These are phyloP conservation scores for Auriscalpium orientale DNA, from an alignment of 768 basidiomycete genomes.

Conservation along the genomic window DNA sequence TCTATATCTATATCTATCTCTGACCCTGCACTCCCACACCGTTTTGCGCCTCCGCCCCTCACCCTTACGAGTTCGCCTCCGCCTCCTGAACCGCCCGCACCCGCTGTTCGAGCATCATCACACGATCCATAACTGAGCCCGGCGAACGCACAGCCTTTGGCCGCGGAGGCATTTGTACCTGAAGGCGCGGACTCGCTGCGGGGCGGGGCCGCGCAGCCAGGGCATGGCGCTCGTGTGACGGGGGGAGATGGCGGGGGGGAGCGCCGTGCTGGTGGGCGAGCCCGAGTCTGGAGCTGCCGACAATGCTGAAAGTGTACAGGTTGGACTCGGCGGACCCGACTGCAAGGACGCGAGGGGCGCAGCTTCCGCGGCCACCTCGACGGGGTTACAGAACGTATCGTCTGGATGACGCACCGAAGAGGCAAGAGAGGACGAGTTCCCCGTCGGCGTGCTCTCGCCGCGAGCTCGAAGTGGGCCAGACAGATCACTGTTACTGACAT, in stretches of 20 bases:
- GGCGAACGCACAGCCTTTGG: not conserved
- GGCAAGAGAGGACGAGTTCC: too few species aligned
- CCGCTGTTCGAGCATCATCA: slow-evolving; percentile 8
- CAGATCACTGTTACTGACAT: too few species aligned
- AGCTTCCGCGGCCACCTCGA: too few species aligned
- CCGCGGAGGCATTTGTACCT: slow-evolving; percentile 1
- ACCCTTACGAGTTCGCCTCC: not conserved
- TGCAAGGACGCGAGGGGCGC: too few species aligned
- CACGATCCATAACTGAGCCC: slow-evolving; percentile 11
- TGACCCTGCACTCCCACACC: not conserved
- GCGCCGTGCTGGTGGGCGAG: not conserved
- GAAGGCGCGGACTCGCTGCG: not conserved
- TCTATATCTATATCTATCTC: not conserved
- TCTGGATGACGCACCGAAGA: too few species aligned
- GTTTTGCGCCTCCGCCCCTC: not conserved
- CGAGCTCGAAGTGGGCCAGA: too few species aligned
- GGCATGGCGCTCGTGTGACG: not conserved
- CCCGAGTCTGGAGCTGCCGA: not conserved
- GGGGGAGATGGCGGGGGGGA: not conserved
- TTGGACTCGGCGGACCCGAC: too few species aligned
- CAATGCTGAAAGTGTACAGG: too few species aligned
- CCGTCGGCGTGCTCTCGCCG: too few species aligned
- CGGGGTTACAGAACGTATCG: too few species aligned
- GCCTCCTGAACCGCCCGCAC: not conserved
- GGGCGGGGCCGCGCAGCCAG: not conserved